A percentile compares a stretch with the other conserved stretches of the same genome.
Conservation (phyloP, 495 filamentous ascomycete genomes). For the Zalerion maritima region DNA sequence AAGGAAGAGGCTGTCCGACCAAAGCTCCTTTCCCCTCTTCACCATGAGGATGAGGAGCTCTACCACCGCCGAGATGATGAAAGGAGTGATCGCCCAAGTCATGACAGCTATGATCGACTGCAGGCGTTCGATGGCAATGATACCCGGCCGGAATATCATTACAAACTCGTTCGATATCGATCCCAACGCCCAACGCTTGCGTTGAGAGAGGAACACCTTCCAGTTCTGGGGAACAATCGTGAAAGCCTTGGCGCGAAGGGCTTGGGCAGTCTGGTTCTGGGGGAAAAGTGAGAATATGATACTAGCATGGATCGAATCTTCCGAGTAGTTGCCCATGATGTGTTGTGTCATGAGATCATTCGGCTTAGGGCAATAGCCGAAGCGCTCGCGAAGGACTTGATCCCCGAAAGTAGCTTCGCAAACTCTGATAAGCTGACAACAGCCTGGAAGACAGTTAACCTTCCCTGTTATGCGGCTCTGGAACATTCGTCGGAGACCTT, state of each 20-base stretch:
- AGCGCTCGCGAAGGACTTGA: conserved; percentile 15
- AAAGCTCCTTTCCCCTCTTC: background rate
- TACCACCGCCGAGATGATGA: conserved; percentile 17
- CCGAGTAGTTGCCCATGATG: conserved; percentile 15
- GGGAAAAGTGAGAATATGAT: conserved; percentile 15
- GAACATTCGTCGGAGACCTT: conserved; percentile 16
- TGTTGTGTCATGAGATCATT: conserved; percentile 15
- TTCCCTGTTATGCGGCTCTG: conserved; percentile 16
- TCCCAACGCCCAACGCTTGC: conserved; percentile 18
- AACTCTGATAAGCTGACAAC: conserved; percentile 17
- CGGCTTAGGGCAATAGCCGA: conserved; percentile 16
- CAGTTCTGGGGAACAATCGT: conserved; percentile 15
- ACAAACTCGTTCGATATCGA: conserved; percentile 17
- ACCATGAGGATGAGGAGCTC: conserved; percentile 4
- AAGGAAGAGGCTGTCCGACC: background rate
- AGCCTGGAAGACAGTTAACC: conserved; percentile 18
- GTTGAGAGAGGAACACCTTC: conserved; percentile 18
- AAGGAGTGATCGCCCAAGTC: conserved; percentile 15
- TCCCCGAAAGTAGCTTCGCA: conserved; percentile 18
- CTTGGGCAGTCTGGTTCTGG: conserved; percentile 13
- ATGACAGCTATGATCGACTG: conserved; percentile 13
- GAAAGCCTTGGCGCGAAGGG: conserved; percentile 14
- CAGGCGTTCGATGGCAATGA: conserved; percentile 15
- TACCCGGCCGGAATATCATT: conserved; percentile 10
- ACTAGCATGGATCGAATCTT: conserved; percentile 17